Percentiles rank a stretch among this genome's conserved stretches.
Conservation (phyloP, 495 filamentous ascomycete species). For the Evernia prunastri region DNA sequence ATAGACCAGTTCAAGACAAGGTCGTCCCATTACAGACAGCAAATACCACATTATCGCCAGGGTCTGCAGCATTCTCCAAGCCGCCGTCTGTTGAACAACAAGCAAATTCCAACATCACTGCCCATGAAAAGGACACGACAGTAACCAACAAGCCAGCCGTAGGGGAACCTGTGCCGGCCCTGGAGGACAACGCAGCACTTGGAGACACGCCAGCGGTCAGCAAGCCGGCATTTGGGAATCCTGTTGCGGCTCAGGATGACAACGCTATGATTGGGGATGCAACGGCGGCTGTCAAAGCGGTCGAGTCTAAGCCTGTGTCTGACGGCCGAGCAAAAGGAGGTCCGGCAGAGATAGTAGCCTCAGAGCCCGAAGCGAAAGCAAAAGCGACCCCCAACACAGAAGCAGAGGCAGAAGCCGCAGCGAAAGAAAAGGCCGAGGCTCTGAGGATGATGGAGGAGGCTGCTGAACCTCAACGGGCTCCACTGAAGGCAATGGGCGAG, state of each 20-base stretch:
- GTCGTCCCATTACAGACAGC: background rate
- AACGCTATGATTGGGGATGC: background rate
- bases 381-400: background rate
- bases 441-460: background rate
- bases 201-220: too few relatives aligned
- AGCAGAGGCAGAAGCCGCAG: background rate
- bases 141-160: background rate
- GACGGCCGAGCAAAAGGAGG: background rate
- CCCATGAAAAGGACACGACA: too few relatives aligned
- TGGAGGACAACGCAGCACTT: too few relatives aligned
- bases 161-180: too few relatives aligned
- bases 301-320: background rate
- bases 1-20: background rate
- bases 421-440: conserved; percentile 3
- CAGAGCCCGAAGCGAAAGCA: background rate
- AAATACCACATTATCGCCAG: background rate
- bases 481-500: too few relatives aligned
- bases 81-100: background rate
- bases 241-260: too few relatives aligned
- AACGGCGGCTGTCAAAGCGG: background rate
- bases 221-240: too few relatives aligned
- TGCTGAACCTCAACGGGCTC: too few relatives aligned
- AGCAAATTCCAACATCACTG: background rate
- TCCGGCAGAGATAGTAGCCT: background rate
- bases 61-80: background rate